These are phyloP conservation scores for Phialemonium atrogriseum DNA, from an alignment of 2,329 filamentous ascomycete genomes.

Conservation along the genomic window DNA sequence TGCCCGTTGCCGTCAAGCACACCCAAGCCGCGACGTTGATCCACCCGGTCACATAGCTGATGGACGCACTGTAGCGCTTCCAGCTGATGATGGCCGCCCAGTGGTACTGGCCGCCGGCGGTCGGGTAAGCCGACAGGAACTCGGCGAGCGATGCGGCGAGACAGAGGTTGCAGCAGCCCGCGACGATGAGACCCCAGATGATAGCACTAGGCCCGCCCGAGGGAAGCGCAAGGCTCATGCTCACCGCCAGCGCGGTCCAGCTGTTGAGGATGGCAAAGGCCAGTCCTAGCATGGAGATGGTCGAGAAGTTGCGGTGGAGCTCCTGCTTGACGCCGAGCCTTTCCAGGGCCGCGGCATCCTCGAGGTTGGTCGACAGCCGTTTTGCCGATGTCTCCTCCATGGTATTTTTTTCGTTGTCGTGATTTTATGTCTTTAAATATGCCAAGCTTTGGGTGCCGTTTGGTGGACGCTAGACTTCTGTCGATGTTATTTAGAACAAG, in stretches of 20 bases:
- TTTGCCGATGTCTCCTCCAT: neutral
- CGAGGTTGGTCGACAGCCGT: too few species aligned
- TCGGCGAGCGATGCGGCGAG: constrained; percentile 63
- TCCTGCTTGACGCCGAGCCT: constrained; percentile 40
- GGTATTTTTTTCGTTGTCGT: too few species aligned
- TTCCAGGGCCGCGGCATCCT: constrained; percentile 30
- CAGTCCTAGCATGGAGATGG: constrained; percentile 37
- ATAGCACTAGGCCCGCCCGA: constrained; percentile 62
- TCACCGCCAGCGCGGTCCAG: constrained; percentile 40
- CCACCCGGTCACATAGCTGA: constrained; percentile 67
- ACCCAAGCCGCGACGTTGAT: constrained; percentile 68
- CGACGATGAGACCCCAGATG: constrained; percentile 61
- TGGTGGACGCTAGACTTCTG: too few species aligned
- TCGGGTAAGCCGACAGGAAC: constrained; percentile 57
- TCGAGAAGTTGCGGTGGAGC: constrained; percentile 40
- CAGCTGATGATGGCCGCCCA: constrained; percentile 62
- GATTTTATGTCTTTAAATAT: too few species aligned
- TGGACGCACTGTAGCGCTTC: constrained; percentile 48
- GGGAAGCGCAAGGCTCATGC: constrained; percentile 45
- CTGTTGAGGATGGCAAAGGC: constrained; percentile 42
- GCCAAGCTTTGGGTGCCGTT: too few species aligned
- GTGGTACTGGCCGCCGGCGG: constrained; percentile 58
- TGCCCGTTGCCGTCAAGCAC: constrained; percentile 58
- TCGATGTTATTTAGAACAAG: too few species aligned
- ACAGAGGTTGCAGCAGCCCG: constrained; percentile 61